These are phyloP conservation scores for Draba incana DNA, from an alignment of 345 rosid genomes.

Conservation along the genomic window DNA sequence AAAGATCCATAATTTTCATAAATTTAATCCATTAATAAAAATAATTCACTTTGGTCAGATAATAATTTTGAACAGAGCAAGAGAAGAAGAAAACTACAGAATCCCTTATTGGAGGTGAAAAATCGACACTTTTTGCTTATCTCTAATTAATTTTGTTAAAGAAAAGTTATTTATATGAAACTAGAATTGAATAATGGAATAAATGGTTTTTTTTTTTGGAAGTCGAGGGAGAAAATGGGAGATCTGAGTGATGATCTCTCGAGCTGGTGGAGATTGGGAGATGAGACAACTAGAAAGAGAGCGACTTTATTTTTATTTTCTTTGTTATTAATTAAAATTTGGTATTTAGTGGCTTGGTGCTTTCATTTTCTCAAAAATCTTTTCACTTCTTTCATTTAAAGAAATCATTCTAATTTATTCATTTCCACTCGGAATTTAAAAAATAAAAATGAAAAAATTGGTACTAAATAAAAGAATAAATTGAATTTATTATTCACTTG, in stretches of 20 bases:
- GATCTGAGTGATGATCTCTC: conserved; percentile 40
- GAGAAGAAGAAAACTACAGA: conserved; percentile 45
- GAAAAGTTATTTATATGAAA: not conserved
- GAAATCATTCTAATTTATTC: not conserved
- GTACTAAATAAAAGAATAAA: not conserved
- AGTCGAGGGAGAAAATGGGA: conserved; percentile 21
- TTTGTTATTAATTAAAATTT: conserved; percentile 35
- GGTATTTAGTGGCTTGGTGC: conserved; percentile 36
- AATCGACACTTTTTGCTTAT: too few relatives aligned
- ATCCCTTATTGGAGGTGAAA: conserved; percentile 40
- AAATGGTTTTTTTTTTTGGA: not conserved
- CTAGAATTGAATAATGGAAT: not conserved
- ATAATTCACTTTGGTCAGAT: conserved; percentile 14
- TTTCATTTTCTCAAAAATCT: conserved; percentile 38
- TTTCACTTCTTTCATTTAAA: conserved; percentile 8
- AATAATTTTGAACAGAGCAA: conserved; percentile 47
- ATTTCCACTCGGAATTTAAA: not conserved
- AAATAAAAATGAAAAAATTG: not conserved
- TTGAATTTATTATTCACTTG: not conserved
- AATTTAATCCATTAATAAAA: conserved; percentile 22
- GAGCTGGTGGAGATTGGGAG: conserved; percentile 32
- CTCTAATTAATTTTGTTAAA: too few relatives aligned
- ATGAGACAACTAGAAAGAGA: conserved; percentile 34
- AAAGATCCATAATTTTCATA: conserved; percentile 26
- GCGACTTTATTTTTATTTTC: conserved; percentile 29